These are phyloP conservation scores for Houttuynia cordata DNA, from an alignment of 164 flowering plant genomes.

Conservation along the genomic window DNA sequence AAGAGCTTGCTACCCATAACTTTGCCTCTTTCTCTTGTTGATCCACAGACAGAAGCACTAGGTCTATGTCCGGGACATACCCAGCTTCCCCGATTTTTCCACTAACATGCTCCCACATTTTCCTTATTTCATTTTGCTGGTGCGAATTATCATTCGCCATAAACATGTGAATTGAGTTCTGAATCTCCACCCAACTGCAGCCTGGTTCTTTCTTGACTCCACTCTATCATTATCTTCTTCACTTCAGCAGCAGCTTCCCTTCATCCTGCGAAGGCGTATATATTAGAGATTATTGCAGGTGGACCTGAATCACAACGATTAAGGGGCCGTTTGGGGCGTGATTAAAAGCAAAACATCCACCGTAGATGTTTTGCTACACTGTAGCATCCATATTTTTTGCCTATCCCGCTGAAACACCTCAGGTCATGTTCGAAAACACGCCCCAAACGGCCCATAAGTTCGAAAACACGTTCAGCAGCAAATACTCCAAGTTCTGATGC, in stretches of 20 bases:
- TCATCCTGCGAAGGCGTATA: too few species aligned
- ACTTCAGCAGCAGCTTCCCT: conserved; percentile 19
- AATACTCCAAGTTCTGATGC: conserved; percentile 17
- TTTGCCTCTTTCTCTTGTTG: conserved; percentile 43
- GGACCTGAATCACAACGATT: conserved; percentile 7
- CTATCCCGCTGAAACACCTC: too few species aligned
- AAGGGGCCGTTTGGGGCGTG: too few species aligned
- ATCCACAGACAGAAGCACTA: conserved; percentile 39
- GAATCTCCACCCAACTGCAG: conserved; percentile 70
- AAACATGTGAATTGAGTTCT: conserved; percentile 21
- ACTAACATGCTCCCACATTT: conserved; percentile 20
- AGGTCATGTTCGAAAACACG: too few species aligned
- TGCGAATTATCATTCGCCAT: too few species aligned
- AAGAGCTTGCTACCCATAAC: conserved; percentile 55
- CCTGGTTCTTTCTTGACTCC: conserved; percentile 65
- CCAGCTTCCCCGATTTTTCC: conserved; percentile 40
- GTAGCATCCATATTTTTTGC: too few species aligned
- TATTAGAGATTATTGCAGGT: too few species aligned
- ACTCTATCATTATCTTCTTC: conserved; percentile 39
- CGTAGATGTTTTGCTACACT: too few species aligned
- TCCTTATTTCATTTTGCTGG: too few species aligned
- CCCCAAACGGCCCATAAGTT: too few species aligned
- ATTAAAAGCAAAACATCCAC: too few species aligned
- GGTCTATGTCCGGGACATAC: conserved; percentile 46
- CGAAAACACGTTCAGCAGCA: conserved; percentile 13